Evolutionary conservation across 352 stramenopile species (phyloP), one percentile per base, ranked within the genome.

Genomic region (Phytophthora uliginosa): DNA sequence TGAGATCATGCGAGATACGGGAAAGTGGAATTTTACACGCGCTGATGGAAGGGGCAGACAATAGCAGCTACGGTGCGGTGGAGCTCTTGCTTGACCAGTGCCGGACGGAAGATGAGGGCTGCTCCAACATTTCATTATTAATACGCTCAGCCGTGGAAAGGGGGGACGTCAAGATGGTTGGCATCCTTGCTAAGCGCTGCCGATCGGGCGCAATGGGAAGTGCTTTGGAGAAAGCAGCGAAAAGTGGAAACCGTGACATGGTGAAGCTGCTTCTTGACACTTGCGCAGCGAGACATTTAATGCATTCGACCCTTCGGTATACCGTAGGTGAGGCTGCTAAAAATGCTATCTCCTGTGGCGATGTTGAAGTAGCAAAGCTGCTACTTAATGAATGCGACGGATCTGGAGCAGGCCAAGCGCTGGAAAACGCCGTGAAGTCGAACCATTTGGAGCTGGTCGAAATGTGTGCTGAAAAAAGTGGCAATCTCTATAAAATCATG

Each of bases 211-310:
- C 18, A 50, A 17, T 50, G n/a, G 42, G n/a, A 22, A 50, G 6
- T n/a, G 42, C 42, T 6, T 50, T 50, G 42, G 42, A n/a, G 42
- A 50, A 12, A 50, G 17, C 42, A 24, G 42, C 42, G 8, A 24
- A 24, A 50, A 50, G 42, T 22, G 42, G 42, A 17, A 50, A 50
- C n/a, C 17, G 20, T 3, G 48, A 33, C n/a, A 17, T 54, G 22
- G 48, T 54, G 20, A 54, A 54, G 48, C 48, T 54, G 12, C 48
- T 54, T 31, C n/a, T 54, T 18, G 48, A 31, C n/a, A 54, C n/a
- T 31, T 54, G 48, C n/a, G 20, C n/a, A 9, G 20, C 48, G 42
- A n/a, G 42, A 50, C 12, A n/a, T 2, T 10, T 7, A 54, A 33
- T 4, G 0, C 1, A 54, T 33, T n/a, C 22, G 13, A 51, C 1